A percentile compares a stretch with the other conserved stretches of the same genome.
phyloP scores from a whole-genome alignment of 225 moss, liverwort and hornwort genomes.

The Straminergon stramineum region DNA sequence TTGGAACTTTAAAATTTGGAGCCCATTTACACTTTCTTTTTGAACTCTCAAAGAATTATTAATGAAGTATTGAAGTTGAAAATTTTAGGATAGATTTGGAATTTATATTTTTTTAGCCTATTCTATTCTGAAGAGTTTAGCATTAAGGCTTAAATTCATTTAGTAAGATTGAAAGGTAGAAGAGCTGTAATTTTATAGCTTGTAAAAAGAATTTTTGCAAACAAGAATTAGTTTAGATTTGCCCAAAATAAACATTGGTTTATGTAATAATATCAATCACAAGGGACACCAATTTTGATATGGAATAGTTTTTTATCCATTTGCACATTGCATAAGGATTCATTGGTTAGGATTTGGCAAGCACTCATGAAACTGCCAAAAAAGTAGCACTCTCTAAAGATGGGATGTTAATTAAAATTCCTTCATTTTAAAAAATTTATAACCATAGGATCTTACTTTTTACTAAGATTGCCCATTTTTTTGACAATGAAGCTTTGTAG shows the following conservation, averaged over 20 bases:
- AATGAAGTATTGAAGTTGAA: neutral
- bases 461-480: too few species aligned
- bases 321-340: neutral
- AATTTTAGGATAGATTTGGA: neutral
- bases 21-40: neutral
- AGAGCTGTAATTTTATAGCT: neutral
- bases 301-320: neutral
- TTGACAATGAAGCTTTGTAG: neutral
- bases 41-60: neutral
- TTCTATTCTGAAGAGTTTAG: neutral
- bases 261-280: neutral
- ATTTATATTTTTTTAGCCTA: accelerated
- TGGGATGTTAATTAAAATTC: neutral
- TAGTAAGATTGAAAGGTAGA: neutral
- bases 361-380: too few species aligned
- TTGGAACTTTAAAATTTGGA: neutral
- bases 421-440: neutral
- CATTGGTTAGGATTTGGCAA: neutral
- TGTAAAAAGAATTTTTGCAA: neutral
- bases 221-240: neutral
- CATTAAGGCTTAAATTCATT: neutral
- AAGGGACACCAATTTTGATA: neutral
- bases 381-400: neutral
- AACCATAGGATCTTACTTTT: neutral
- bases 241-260: neutral